phyloP scores from a whole-genome alignment of 2,329 filamentous ascomycete genomes.

The Tolypocladium guangdongense region DNA sequence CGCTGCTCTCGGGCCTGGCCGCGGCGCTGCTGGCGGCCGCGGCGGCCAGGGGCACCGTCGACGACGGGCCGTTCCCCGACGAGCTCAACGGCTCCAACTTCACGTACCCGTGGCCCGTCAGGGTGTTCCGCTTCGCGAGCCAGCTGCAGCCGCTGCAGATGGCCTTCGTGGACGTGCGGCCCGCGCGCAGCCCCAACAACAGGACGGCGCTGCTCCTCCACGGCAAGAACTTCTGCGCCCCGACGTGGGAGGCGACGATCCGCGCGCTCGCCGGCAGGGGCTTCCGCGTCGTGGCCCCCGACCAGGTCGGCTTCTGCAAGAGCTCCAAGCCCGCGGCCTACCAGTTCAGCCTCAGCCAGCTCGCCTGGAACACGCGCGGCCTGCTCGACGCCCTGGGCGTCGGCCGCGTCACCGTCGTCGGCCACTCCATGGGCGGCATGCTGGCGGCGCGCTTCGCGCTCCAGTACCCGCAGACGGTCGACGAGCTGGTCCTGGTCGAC shows the following conservation, averaged over 20 bases:
- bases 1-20: constrained; percentile 8
- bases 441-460: constrained; percentile 38
- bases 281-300: constrained; percentile 41
- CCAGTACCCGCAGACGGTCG: constrained; percentile 33
- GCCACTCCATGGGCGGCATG: constrained; percentile 47
- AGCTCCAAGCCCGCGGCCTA: constrained; percentile 39
- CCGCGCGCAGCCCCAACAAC: constrained; percentile 20
- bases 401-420: constrained; percentile 33
- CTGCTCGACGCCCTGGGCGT: constrained; percentile 33
- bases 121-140: constrained; percentile 35
- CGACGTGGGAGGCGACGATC: constrained; percentile 41
- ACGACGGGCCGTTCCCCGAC: constrained; percentile 23
- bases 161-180: constrained; percentile 43
- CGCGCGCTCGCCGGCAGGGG: constrained; percentile 27
- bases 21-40: constrained; percentile 7
- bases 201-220: constrained; percentile 38
- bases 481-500: constrained; percentile 36
- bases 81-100: constrained; percentile 40
- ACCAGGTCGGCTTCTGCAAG: constrained; percentile 48
- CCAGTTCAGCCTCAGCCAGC: constrained; percentile 40
- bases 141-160: constrained; percentile 38
- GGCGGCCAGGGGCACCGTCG: constrained; percentile 17
- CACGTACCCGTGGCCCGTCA: constrained; percentile 39
- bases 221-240: constrained; percentile 45
- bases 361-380: constrained; percentile 38